Evolutionary conservation across 768 basidiomycete genomes (phyloP).

Genomic region (Calocybe gangraenosa): DNA sequence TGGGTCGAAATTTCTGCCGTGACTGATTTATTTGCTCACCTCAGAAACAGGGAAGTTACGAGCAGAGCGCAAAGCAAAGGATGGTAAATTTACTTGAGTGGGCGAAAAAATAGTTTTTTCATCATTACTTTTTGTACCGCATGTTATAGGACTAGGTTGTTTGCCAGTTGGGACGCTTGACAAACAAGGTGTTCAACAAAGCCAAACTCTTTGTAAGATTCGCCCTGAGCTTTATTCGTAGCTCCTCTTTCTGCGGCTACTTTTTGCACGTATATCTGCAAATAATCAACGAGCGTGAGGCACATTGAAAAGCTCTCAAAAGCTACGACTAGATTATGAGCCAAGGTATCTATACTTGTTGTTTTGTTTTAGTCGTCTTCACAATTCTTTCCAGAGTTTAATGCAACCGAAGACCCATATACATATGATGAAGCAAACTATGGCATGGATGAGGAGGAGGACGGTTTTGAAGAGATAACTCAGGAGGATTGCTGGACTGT

Average conservation of each 20-base stretch:
- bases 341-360: slow-evolving; percentile 42
- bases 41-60: slow-evolving; percentile 43
- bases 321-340: slow-evolving; percentile 44
- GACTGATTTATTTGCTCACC: no score
- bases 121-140: not conserved
- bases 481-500: slow-evolving; percentile 96
- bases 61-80: slow-evolving; percentile 47
- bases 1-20: slow-evolving; percentile 32
- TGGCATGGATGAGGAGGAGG: slow-evolving; percentile 52
- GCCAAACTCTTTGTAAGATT: slow-evolving; percentile 29
- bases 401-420: slow-evolving; percentile 47
- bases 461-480: slow-evolving; percentile 71
- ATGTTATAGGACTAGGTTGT: no score
- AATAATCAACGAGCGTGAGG: no score
- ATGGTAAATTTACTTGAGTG: slow-evolving; percentile 25
- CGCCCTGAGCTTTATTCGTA: not conserved
- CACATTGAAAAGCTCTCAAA: no score
- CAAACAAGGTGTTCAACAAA: slow-evolving; percentile 18
- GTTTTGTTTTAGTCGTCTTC: slow-evolving; percentile 27
- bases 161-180: no score
- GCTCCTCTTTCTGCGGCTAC: no score
- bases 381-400: slow-evolving; percentile 38
- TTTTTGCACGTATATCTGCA: no score
- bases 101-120: slow-evolving; percentile 4
- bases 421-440: slow-evolving; percentile 59